These are phyloP conservation scores for Aurinia saxatilis DNA, from an alignment of 345 rosid genomes.

Conservation along the genomic window DNA sequence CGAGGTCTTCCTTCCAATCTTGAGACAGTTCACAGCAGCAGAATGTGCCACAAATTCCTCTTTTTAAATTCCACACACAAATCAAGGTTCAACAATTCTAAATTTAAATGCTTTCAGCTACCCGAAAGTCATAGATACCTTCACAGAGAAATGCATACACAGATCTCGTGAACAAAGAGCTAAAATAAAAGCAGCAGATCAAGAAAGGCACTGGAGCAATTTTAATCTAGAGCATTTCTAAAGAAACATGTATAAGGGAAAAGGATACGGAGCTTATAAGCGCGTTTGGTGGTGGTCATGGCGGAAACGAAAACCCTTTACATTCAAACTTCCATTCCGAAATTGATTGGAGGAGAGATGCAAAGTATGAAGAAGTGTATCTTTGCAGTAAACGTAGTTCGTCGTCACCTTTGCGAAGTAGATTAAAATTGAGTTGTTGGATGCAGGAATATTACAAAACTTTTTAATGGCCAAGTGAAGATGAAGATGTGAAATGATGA, in stretches of 20 bases:
- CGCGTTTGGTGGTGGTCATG: constrained; percentile 98
- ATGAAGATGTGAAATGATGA: too few species aligned
- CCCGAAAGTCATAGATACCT: too few species aligned
- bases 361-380: too few species aligned
- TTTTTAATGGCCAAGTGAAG: too few species aligned
- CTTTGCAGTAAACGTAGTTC: too few species aligned
- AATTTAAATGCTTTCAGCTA: background rate
- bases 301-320: constrained; percentile 26
- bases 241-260: constrained; percentile 3
- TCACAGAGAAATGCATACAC: background rate
- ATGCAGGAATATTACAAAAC: too few species aligned
- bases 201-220: background rate
- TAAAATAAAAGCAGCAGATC: constrained; percentile 16
- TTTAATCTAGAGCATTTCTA: background rate
- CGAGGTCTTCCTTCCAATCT: constrained; percentile 96
- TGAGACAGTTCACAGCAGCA: constrained; percentile 83
- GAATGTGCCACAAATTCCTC: constrained; percentile 99
- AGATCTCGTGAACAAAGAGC: constrained; percentile 22
- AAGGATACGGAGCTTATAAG: constrained; percentile 99
- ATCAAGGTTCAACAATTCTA: constrained; percentile 39
- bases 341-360: too few species aligned
- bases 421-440: too few species aligned
- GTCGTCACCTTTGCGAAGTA: too few species aligned
- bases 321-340: background rate
- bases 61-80: constrained; percentile 22